Conservation (phyloP, 2,329 filamentous ascomycete species). For the Drechslerella dactyloides region DNA sequence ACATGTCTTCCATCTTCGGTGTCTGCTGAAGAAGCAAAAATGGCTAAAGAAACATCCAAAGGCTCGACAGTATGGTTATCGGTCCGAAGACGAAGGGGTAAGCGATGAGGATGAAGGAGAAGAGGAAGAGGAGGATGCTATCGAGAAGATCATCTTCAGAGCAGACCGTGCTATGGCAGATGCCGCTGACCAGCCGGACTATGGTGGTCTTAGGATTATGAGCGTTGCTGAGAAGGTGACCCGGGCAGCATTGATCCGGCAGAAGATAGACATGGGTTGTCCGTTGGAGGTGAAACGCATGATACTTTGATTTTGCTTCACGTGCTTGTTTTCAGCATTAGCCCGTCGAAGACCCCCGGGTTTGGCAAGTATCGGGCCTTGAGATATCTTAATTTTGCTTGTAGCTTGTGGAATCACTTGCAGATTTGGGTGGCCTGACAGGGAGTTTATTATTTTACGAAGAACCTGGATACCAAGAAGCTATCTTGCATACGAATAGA, state of each 20-base stretch:
- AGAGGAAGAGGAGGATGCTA: conserved; percentile 58
- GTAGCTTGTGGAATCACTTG: no score
- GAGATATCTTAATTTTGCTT: no score
- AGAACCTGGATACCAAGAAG: no score
- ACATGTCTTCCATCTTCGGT: conserved; percentile 78
- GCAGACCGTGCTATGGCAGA: conserved; percentile 46
- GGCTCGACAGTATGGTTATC: conserved; percentile 24
- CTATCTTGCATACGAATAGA: no score
- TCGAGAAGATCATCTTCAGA: conserved; percentile 44
- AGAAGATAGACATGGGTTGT: conserved; percentile 71
- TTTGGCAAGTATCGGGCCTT: not conserved
- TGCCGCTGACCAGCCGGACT: conserved; percentile 38
- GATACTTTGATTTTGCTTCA: conserved; percentile 25
- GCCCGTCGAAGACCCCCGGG: not conserved
- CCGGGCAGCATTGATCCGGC: conserved; percentile 77
- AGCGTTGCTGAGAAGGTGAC: conserved; percentile 87
- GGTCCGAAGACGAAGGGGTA: conserved; percentile 32
- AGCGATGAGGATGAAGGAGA: conserved; percentile 58
- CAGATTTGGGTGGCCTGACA: no score
- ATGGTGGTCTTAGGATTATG: conserved; percentile 36
- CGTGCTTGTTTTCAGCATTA: no score
- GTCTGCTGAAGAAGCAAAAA: conserved; percentile 64
- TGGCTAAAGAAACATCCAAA: conserved; percentile 54
- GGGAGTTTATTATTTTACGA: no score
- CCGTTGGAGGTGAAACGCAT: conserved; percentile 60